These are phyloP conservation scores for Aspergillus asperescens DNA, from an alignment of 495 filamentous ascomycete species.

Conservation along the genomic window DNA sequence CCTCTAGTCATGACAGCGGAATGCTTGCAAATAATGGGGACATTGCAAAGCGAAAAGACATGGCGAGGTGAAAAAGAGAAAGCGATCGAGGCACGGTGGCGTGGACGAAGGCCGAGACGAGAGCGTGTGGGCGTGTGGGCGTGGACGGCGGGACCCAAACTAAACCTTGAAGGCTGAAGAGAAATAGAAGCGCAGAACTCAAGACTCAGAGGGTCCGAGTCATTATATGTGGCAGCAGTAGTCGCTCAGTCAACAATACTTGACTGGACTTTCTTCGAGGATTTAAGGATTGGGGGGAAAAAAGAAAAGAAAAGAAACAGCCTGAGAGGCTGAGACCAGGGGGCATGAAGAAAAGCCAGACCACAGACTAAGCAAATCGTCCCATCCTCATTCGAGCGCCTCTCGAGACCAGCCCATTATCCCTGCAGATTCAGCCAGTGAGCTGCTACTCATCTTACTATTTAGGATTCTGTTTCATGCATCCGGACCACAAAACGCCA, in stretches of 20 bases:
- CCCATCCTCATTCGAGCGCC: background rate
- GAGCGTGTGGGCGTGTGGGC: background rate
- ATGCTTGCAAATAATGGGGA: background rate
- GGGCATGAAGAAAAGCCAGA: background rate
- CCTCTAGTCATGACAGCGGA: slow-evolving; percentile 4
- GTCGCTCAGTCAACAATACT: background rate
- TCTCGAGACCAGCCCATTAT: background rate
- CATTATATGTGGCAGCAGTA: background rate
- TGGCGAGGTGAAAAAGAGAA: background rate
- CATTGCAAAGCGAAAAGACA: slow-evolving; percentile 3
- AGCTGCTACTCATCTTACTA: too few relatives aligned
- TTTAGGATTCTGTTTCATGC: too few relatives aligned
- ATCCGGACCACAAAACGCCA: background rate
- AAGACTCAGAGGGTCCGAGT: background rate
- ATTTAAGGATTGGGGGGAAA: background rate
- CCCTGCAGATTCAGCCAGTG: background rate
- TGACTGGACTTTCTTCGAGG: background rate
- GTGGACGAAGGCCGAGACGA: background rate
- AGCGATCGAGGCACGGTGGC: background rate
- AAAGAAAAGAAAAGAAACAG: background rate
- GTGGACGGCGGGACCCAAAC: slow-evolving; percentile 6
- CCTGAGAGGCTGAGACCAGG: too few relatives aligned
- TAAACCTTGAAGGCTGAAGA: background rate
- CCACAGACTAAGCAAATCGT: background rate
- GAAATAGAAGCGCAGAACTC: background rate